phyloP scores from a whole-genome alignment of 768 basidiomycete species.

The Mycena pura region DNA sequence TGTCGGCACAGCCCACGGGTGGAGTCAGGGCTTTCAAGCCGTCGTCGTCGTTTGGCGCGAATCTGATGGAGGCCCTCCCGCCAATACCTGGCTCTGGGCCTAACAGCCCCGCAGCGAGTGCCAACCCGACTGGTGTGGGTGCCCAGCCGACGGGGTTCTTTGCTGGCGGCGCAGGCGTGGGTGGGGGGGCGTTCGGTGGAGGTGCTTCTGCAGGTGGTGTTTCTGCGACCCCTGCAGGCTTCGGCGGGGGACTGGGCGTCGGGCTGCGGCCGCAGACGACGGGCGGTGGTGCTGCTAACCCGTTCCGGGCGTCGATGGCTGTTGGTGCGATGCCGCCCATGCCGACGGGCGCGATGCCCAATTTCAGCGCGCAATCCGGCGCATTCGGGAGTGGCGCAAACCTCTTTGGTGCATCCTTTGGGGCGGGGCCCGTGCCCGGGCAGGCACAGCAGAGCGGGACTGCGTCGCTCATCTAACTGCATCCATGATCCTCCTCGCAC shows the following conservation, averaged over 20 bases:
- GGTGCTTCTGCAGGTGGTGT: background rate
- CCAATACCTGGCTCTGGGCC: constrained; percentile 68
- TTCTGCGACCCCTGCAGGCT: constrained; percentile 6
- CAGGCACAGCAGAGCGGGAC: constrained; percentile 38
- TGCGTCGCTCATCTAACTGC: constrained; percentile 54
- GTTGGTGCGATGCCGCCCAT: constrained; percentile 22
- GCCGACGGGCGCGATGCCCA: constrained; percentile 13
- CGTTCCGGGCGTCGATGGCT: constrained; percentile 71
- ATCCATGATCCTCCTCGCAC: background rate
- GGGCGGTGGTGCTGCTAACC: constrained; percentile 64
- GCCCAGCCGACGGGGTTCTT: constrained; percentile 25
- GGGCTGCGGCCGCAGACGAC: constrained; percentile 69
- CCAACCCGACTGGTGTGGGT: constrained; percentile 30
- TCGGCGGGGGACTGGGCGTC: constrained; percentile 44
- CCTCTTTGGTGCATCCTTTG: too few species aligned
- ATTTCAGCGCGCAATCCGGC: background rate
- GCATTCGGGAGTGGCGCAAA: constrained; percentile 14
- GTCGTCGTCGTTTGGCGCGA: constrained; percentile 79
- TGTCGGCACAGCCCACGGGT: constrained; percentile 57
- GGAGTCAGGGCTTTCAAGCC: constrained; percentile 85
- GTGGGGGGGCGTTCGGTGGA: constrained; percentile 35
- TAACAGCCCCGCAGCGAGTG: constrained; percentile 51
- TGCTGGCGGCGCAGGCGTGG: constrained; percentile 26
- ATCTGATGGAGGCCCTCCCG: constrained; percentile 75
- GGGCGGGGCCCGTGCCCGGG: too few species aligned